Conservation (phyloP, 176 grass and related monocot species). For the Lolium multiflorum region DNA sequence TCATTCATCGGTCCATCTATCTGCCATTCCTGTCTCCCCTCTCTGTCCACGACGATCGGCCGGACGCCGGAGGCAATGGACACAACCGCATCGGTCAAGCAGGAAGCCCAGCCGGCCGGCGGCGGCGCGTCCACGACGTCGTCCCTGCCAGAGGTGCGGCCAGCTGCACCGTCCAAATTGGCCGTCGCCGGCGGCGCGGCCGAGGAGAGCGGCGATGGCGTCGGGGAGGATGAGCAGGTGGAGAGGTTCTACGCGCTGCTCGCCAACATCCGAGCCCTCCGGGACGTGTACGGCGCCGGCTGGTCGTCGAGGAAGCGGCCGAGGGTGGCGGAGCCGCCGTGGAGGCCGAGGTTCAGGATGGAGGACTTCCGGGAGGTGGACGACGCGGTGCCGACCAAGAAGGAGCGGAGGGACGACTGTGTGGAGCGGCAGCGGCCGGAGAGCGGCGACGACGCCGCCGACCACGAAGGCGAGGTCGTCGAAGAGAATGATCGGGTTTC, state of each 20-base stretch:
- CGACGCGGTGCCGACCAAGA: background rate
- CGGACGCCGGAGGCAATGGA: background rate
- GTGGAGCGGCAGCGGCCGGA: background rate
- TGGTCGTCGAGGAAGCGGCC: slow-evolving; percentile 31
- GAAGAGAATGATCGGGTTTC: background rate
- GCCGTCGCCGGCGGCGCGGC: too few relatives aligned
- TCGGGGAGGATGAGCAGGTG: slow-evolving; percentile 47
- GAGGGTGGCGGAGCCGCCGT: slow-evolving; percentile 35
- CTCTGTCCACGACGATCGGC: background rate
- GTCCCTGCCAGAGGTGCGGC: background rate
- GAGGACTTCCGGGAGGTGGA: slow-evolving; percentile 44
- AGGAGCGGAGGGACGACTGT: background rate
- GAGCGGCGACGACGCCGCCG: background rate
- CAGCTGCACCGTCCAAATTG: background rate
- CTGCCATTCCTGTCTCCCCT: background rate
- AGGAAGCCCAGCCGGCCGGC: background rate
- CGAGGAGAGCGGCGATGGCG: slow-evolving; percentile 28
- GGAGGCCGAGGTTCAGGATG: slow-evolving; percentile 48
- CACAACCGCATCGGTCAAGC: background rate
- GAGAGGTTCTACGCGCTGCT: slow-evolving; percentile 59
- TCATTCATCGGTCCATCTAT: background rate
- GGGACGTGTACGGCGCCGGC: slow-evolving; percentile 2
- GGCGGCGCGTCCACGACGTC: background rate
- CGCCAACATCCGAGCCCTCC: slow-evolving; percentile 43
- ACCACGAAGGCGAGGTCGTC: background rate